These are phyloP conservation scores for Albatrellus ellisii DNA, from an alignment of 768 basidiomycete species.

Conservation along the genomic window DNA sequence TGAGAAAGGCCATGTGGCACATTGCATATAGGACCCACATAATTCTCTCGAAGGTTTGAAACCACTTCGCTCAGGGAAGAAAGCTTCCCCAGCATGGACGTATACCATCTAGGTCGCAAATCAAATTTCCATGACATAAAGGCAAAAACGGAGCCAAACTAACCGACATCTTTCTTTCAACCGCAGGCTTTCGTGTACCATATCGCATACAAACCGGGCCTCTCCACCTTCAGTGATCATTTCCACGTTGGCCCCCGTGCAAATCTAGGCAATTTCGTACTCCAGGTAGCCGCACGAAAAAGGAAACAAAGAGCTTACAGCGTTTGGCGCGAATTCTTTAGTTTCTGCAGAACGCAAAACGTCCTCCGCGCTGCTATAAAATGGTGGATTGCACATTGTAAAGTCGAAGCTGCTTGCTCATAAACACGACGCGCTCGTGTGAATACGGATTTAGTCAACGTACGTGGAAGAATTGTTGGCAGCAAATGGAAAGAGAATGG, in stretches of 20 bases:
- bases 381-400: slow-evolving; percentile 95
- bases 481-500: slow-evolving; percentile 34
- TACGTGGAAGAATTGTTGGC: slow-evolving; percentile 3
- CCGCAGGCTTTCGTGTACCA: slow-evolving; percentile 61
- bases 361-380: slow-evolving; percentile 71
- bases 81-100: slow-evolving; percentile 84
- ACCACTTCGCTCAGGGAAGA: slow-evolving; percentile 59
- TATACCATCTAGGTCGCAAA: slow-evolving; percentile 60
- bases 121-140: background rate
- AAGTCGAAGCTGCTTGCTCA: slow-evolving; percentile 43
- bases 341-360: slow-evolving; percentile 38
- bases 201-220: slow-evolving; percentile 55
- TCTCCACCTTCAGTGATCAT: slow-evolving; percentile 90
- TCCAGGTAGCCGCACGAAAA: background rate
- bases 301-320: slow-evolving; percentile 31
- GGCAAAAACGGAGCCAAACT: slow-evolving; percentile 7
- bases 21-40: slow-evolving; percentile 26
- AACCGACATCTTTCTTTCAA: slow-evolving; percentile 47
- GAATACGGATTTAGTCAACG: slow-evolving; percentile 1
- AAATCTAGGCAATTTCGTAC: slow-evolving; percentile 35
- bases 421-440: background rate
- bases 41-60: slow-evolving; percentile 30
- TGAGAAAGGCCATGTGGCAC: background rate
- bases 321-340: slow-evolving; percentile 57
- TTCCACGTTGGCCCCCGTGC: slow-evolving; percentile 78